Base-by-base conservation (phyloP, 306 rosid genomes). In the Erythrophleum fordii region DNA sequence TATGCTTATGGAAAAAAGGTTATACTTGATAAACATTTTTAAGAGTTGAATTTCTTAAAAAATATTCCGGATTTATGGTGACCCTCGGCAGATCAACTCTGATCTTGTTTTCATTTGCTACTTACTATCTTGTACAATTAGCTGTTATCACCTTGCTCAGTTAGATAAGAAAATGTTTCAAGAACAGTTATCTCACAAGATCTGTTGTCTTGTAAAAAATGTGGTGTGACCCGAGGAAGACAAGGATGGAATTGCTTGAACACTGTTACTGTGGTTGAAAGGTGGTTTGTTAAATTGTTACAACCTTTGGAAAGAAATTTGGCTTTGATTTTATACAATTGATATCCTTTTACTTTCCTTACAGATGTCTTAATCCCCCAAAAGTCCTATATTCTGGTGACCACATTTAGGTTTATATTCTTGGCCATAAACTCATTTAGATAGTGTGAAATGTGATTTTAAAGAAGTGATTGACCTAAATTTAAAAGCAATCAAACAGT, bases 241-340 rank as follows among this genome's bases (percentile, higher is more conserved):
- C 85, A 94, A 97, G 98, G 95, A 64, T 94, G 97, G 97, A 80
- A 81, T 85, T 91, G 93, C 41, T 76, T 91, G 90, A 95, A 89
- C 72, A 91, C 97, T 46, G 81, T 89, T 82, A 76, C 84, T 82
- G 89, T 87, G 34, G 98, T 95, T 81, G 93, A 92, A 87, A 91
- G 92, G 98, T 94, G 60, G 77, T 46, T 78, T 58, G 55, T 55
- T 58, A 35, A n/a, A 67, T 72, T 59, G 29, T 60, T 66, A 35
- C 39, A 41, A 62, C 35, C 41, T n/a, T 52, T 11, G 17, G 20
- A 77, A 70, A 66, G 58, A 44, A 55, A 51, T 45, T 76, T 14
- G 44, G 51, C 25, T 66, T 82, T 77, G 48, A 39, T 61, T 67
- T 41, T 72, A 64, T 55, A 29, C 42, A 41, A 64, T 62, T 70